These are phyloP conservation scores for Fomitopsis betulina DNA, from an alignment of 1,284 basidiomycete species.

Conservation along the genomic window DNA sequence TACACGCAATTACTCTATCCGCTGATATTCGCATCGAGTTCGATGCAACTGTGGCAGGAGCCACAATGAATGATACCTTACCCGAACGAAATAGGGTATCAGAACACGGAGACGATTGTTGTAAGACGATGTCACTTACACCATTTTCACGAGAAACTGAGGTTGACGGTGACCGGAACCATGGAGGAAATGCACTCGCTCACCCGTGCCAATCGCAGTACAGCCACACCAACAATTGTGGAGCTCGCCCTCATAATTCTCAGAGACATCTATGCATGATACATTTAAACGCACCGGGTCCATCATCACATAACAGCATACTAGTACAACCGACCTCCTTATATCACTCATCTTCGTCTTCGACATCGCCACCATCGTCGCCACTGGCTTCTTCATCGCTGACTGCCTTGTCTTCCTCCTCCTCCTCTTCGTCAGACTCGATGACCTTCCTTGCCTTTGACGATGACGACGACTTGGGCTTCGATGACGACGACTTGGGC, in stretches of 20 bases:
- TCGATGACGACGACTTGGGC: neutral
- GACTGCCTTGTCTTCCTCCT: slow-evolving; percentile 22
- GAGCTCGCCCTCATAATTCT: neutral
- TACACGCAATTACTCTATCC: too few relatives aligned
- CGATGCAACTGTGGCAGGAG: too few relatives aligned
- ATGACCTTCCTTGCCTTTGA: slow-evolving; percentile 7
- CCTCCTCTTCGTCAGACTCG: slow-evolving; percentile 17
- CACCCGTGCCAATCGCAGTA: neutral
- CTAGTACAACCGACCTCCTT: neutral
- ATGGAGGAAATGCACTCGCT: too few relatives aligned
- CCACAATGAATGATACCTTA: too few relatives aligned
- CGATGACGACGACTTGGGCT: neutral
- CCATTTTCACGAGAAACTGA: too few relatives aligned
- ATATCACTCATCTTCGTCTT: slow-evolving; percentile 1
- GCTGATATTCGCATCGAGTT: too few relatives aligned
- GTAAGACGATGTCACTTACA: too few relatives aligned
- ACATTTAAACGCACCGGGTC: neutral
- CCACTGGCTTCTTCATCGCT: slow-evolving; percentile 11
- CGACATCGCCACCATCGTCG: slow-evolving; percentile 2
- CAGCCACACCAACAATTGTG: neutral
- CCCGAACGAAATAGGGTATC: too few relatives aligned
- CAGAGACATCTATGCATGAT: neutral
- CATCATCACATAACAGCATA: neutral
- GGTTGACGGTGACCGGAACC: neutral
- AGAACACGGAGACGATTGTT: too few relatives aligned